Evolutionary conservation across 169 alveolate species (phyloP).

Genomic region (Plasmodium fragile): DNA sequence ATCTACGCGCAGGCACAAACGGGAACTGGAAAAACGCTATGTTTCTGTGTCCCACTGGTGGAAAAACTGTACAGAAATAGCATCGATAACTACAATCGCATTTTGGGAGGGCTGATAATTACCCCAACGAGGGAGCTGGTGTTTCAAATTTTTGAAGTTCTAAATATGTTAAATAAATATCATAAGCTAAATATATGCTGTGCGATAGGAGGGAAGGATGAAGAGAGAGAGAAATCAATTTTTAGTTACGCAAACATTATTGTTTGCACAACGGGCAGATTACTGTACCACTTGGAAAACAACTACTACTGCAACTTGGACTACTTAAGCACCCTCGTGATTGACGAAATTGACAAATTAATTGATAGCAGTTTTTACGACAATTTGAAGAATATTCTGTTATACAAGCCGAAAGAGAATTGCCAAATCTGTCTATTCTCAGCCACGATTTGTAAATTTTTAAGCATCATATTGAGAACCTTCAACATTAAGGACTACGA

Average conservation of each 20-base stretch:
- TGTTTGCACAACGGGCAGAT: conserved; percentile 98
- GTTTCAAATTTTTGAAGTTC: conserved; percentile 95
- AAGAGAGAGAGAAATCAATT: conserved; percentile 83
- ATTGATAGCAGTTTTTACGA: conserved; percentile 73
- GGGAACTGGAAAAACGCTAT: conserved; percentile 98
- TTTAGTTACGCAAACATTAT: conserved; percentile 95
- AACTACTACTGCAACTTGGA: conserved; percentile 69
- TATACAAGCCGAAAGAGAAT: conserved; percentile 67
- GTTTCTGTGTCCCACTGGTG: conserved; percentile 95
- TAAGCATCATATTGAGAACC: conserved; percentile 52
- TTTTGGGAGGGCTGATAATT: conserved; percentile 89
- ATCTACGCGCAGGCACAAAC: conserved; percentile 91
- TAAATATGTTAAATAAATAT: conserved; percentile 93
- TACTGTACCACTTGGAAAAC: conserved; percentile 88
- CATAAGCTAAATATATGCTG: conserved; percentile 89
- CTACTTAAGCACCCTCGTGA: conserved; percentile 49
- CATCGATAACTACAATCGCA: conserved; percentile 91
- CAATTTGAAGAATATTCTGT: conserved; percentile 54
- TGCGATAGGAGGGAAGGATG: conserved; percentile 96
- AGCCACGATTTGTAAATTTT: conserved; percentile 69
- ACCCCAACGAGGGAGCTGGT: conserved; percentile 99
- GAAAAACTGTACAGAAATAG: conserved; percentile 95
- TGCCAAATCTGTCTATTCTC: conserved; percentile 68
- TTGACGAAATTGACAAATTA: conserved; percentile 76
- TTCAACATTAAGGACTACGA: conserved; percentile 61